Conservation (phyloP, 2,329 filamentous ascomycete genomes). For the Aureobasidium sp. region DNA sequence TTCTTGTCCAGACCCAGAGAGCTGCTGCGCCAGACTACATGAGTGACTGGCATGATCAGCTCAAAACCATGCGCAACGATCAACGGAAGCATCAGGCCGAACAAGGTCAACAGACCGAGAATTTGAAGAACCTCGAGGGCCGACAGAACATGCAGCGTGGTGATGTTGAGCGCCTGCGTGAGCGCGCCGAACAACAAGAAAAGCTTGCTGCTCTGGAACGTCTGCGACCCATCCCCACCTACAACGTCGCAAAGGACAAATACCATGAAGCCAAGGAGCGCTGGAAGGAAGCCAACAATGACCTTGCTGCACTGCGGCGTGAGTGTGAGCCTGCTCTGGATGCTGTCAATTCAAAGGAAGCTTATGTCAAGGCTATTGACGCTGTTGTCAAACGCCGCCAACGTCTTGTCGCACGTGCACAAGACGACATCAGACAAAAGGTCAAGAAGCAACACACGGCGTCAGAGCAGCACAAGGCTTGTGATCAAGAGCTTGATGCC, state of each 20-base stretch:
- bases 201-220: slow-evolving; percentile 59
- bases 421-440: slow-evolving; percentile 46
- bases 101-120: slow-evolving; percentile 31
- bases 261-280: slow-evolving; percentile 48
- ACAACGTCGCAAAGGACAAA: slow-evolving; percentile 47
- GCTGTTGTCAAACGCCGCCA: slow-evolving; percentile 50
- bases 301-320: slow-evolving; percentile 54
- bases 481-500: slow-evolving; percentile 32
- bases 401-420: slow-evolving; percentile 38
- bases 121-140: slow-evolving; percentile 60
- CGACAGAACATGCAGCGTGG: slow-evolving; percentile 68
- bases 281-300: slow-evolving; percentile 48
- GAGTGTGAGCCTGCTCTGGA: slow-evolving; percentile 61
- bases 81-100: slow-evolving; percentile 56
- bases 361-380: slow-evolving; percentile 56
- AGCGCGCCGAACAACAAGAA: slow-evolving; percentile 62
- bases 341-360: slow-evolving; percentile 62
- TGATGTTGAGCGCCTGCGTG: slow-evolving; percentile 75
- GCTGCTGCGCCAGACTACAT: slow-evolving; percentile 80
- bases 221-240: slow-evolving; percentile 59
- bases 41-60: slow-evolving; percentile 65
- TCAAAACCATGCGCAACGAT: slow-evolving; percentile 63
- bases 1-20: slow-evolving; percentile 78
- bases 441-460: slow-evolving; percentile 34
- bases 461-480: slow-evolving; percentile 30